Percentiles rank a stretch among this genome's conserved stretches.
These are phyloP conservation scores for Diplocarpon mali DNA, from an alignment of 2,329 filamentous ascomycete genomes.

Conservation along the genomic window DNA sequence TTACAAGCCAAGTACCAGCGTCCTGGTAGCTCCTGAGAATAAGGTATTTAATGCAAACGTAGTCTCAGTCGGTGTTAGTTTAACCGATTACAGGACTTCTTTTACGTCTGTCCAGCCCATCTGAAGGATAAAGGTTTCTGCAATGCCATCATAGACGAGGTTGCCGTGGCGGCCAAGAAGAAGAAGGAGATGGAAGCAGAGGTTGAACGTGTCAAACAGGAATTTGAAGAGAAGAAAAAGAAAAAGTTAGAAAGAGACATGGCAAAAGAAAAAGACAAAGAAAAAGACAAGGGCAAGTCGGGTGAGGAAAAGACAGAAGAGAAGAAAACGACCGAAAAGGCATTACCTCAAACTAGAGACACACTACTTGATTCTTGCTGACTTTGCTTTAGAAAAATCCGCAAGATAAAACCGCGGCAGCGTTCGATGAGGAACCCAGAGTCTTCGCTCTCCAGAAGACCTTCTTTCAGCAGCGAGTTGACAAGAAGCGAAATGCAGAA, in stretches of 20 bases:
- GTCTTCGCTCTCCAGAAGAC: conserved; percentile 78
- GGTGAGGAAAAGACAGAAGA: conserved; percentile 28
- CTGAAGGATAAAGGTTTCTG: conserved; percentile 77
- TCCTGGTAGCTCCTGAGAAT: conserved; percentile 80
- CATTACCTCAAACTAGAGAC: conserved; percentile 20
- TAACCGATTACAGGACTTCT: conserved; percentile 55
- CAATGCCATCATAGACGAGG: conserved; percentile 59
- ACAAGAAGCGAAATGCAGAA: conserved; percentile 68
- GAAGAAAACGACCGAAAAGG: conserved; percentile 32
- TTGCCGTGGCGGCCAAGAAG: conserved; percentile 44
- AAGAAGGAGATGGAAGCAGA: conserved; percentile 56
- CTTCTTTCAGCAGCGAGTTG: conserved; percentile 78
- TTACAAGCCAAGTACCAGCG: conserved; percentile 77
- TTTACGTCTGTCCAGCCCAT: conserved; percentile 79
- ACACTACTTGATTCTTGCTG: conserved; percentile 1
- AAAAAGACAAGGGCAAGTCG: conserved; percentile 34
- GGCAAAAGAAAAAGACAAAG: conserved; percentile 43
- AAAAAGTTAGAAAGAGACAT: conserved; percentile 59
- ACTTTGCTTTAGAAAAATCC: conserved; percentile 19
- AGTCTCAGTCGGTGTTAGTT: too few species aligned
- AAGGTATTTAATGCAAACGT: conserved; percentile 44
- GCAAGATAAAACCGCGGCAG: conserved; percentile 8
- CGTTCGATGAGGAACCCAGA: conserved; percentile 55
- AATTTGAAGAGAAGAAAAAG: conserved; percentile 69
- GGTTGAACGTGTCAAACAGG: conserved; percentile 51